phyloP scores from a whole-genome alignment of 352 stramenopile genomes.

The Blastocystis sp. region DNA sequence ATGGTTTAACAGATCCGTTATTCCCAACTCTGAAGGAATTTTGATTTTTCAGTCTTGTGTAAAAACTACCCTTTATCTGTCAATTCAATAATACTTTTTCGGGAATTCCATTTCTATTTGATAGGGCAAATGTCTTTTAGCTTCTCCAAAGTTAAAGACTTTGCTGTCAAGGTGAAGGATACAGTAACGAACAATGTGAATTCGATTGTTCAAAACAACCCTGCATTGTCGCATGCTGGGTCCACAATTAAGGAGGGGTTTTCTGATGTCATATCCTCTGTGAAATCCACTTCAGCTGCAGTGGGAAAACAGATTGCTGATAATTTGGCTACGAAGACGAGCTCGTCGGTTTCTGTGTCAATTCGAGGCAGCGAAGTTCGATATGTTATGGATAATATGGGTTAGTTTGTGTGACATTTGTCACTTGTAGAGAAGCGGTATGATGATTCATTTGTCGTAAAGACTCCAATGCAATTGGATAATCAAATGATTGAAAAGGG shows the following conservation, averaged over 20 bases:
- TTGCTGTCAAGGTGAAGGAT: background rate
- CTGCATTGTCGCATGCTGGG: background rate
- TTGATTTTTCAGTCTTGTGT: no score
- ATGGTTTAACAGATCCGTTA: background rate
- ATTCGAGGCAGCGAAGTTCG: background rate
- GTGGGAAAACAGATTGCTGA: background rate
- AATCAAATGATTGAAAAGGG: background rate
- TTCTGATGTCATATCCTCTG: background rate
- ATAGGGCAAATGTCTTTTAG: background rate
- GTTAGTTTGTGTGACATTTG: background rate
- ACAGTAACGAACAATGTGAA: background rate
- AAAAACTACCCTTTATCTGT: background rate
- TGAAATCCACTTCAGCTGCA: background rate
- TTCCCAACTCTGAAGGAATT: background rate
- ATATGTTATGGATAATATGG: background rate
- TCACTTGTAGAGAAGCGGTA: background rate
- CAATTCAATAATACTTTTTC: background rate
- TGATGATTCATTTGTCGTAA: background rate
- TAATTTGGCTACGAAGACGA: background rate
- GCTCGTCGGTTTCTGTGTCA: background rate
- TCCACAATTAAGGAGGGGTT: background rate
- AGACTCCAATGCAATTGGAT: background rate
- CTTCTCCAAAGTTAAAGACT: background rate
- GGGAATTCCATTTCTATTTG: background rate
- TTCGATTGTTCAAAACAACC: background rate